Evolutionary conservation across 345 rosid genomes (phyloP), one percentile per base, ranked within the genome.

Genomic region (Eucalyptus paniculata): DNA sequence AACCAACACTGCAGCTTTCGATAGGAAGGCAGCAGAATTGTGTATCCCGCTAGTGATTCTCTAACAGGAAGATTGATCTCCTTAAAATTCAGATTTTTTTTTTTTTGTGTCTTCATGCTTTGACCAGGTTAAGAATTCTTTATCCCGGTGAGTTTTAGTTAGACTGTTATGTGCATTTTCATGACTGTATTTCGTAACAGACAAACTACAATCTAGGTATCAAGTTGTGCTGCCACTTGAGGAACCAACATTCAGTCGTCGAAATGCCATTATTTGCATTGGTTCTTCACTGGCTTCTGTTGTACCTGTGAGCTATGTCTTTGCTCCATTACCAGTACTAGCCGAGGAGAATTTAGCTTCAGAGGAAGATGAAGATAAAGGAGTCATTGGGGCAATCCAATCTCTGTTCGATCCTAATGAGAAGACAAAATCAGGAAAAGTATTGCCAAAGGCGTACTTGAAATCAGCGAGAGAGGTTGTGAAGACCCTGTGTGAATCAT

Each of bases 361-460:
- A 51, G 88, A 90, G 88, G 94, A 92, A 87, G 94, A 92, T 21
- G 93, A 94, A 54, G 96, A 92, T n/a, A 88, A 91, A 45, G 98
- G 96, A 88, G 92, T 94, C 21, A 45, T 95, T 65, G 96, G 96
- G 90, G 92, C 96, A 9, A 92, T 98, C 62, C 94, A 94, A 91
- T 92, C 98, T 18, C 77, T 96, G 88, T 94, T 98, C 86, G 97
- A 97, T 95, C 96, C 98, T 1, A 88, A 97, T 15, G 98, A 97
- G 93, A 93, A 89, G 89, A 95, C 98, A 17, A 98, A 95, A 90
- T 93, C 93, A 1, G 99, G 98, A 11, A 97, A 96, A 92, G 88
- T 95, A 72, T 87, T 98, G 88, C 99, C 99, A 7, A 96, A 96
- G 92, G 98, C 96, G 50, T 97, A 96, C 96, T 90, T 98, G 92